Base-by-base conservation (phyloP, 2,329 filamentous ascomycete genomes). In the Sporothrix variecibatus region DNA sequence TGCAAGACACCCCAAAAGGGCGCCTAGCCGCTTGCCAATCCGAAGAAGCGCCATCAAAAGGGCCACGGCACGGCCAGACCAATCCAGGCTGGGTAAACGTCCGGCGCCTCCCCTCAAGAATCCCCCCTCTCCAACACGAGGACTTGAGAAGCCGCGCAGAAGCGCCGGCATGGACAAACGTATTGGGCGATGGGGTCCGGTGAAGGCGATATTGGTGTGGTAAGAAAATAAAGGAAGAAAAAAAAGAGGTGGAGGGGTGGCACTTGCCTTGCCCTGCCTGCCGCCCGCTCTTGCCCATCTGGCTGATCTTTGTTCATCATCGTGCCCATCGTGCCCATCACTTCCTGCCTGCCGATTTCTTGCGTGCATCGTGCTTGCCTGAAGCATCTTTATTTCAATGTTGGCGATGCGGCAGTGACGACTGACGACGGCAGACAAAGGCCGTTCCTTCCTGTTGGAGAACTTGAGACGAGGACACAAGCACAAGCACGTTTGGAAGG, bases 31-130 rank as follows among this genome's bases (percentile, higher is more conserved):
- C 68, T 65, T 74, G 58, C 72, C 72, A 65, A 67, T 71, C 73
- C 68, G 73, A 74, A 74, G 73, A 74, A 74, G 68, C 58, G 68
- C 73, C 73, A 74, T 58, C 65, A 28, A 58, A 49, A 65, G 53
- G 58, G 46, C 67, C 67, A 62, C 65, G 38, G 65, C 68, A 64
- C 40, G 31, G 56, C 65, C 72, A 53, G 31, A 60, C 68, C 68
- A 71, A 53, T 40, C 49, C 51, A 49, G 38, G 56, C 23, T 40
- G 56, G 56, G 70, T 43, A 72, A 58, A 64, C 38, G 53, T 34
- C 70, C 67, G 67, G 65, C 26, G 62, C 60, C 60, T 43, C 43
- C 43, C 43, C 12, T 49, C 43, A 49, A 34, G 34, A 34, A 34
- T n/a, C n/a, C 58, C 58, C 58, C 28, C 31, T 40, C 60, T 40